A percentile compares a stretch with the other conserved stretches of the same genome.
These are phyloP conservation scores for Rhodotorula sp. DNA, from an alignment of 1,284 basidiomycete species.

Conservation along the genomic window DNA sequence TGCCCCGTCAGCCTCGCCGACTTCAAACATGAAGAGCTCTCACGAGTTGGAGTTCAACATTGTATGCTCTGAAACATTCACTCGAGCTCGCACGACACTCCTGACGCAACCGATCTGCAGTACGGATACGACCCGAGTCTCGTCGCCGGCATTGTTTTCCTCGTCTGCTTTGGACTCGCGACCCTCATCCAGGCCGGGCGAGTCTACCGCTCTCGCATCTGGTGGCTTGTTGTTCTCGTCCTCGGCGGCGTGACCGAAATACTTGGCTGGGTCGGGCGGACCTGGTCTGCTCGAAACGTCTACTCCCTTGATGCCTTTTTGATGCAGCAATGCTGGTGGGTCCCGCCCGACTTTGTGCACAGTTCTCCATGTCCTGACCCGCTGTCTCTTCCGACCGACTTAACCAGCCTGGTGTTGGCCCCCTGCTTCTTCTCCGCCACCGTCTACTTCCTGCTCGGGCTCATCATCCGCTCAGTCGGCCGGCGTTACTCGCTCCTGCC, in stretches of 20 bases:
- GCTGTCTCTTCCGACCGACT: too few relatives aligned
- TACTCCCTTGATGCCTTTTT: conserved; percentile 15
- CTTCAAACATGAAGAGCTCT: background rate
- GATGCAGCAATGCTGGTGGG: conserved; percentile 2
- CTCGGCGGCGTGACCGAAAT: conserved; percentile 22
- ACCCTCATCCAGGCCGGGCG: conserved; percentile 14
- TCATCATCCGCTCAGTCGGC: conserved; percentile 27
- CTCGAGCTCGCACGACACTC: background rate
- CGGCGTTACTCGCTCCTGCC: conserved; percentile 17
- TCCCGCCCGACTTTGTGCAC: too few relatives aligned
- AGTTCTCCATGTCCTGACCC: too few relatives aligned
- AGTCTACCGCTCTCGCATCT: conserved; percentile 19
- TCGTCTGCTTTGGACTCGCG: conserved; percentile 28
- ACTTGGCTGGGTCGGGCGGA: conserved; percentile 27
- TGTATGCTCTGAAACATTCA: background rate
- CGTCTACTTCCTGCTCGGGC: conserved; percentile 23
- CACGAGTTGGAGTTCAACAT: conserved; percentile 23
- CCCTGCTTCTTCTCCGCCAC: conserved; percentile 37
- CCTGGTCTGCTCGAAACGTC: conserved; percentile 19
- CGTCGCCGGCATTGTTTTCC: conserved; percentile 31
- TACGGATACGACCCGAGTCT: conserved; percentile 13
- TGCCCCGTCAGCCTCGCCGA: background rate
- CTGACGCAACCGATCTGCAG: background rate
- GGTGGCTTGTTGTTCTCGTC: conserved; percentile 31
- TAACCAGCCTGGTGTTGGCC: conserved; percentile 22